These are phyloP conservation scores for Entomortierella chlamydospora DNA, from an alignment of 192 early-diverging fungal species.

Conservation along the genomic window DNA sequence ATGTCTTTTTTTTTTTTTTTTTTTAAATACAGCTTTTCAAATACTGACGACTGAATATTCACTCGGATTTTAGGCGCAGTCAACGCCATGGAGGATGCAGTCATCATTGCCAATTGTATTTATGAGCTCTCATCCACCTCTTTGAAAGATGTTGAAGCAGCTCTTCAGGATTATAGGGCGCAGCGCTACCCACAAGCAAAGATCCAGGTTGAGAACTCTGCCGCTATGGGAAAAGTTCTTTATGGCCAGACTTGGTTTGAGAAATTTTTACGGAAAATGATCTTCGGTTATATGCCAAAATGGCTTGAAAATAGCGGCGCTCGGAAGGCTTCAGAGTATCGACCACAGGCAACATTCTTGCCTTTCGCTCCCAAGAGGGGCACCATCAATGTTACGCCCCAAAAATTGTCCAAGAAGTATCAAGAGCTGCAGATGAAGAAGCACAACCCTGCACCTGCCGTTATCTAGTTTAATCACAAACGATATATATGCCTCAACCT, in stretches of 20 bases:
- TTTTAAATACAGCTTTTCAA: background rate
- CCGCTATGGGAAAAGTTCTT: slow-evolving; percentile 3
- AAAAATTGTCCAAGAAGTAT: slow-evolving; percentile 24
- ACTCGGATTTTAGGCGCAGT: too few relatives aligned
- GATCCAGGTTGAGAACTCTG: slow-evolving; percentile 3
- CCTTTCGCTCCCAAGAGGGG: background rate
- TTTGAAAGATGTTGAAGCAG: background rate
- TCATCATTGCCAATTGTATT: slow-evolving; percentile 33
- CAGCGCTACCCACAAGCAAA: slow-evolving; percentile 27
- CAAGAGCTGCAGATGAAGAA: too few relatives aligned
- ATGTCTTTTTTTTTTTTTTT: background rate
- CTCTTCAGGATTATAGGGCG: slow-evolving; percentile 12
- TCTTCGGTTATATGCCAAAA: slow-evolving; percentile 20
- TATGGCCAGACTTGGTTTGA: slow-evolving; percentile 31
- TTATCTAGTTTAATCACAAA: too few relatives aligned
- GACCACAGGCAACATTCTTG: slow-evolving; percentile 21
- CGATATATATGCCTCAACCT: too few relatives aligned
- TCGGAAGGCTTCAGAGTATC: slow-evolving; percentile 8
- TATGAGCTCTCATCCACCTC: slow-evolving; percentile 11
- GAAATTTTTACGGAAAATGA: slow-evolving; percentile 13
- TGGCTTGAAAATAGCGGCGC: slow-evolving; percentile 4
- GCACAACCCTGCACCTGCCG: too few relatives aligned
- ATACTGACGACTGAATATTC: too few relatives aligned
- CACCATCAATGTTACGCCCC: background rate
- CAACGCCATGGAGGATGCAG: slow-evolving; percentile 38